These are phyloP conservation scores for Bipolaris oryzae DNA, from an alignment of 2,329 filamentous ascomycete genomes.

Conservation along the genomic window DNA sequence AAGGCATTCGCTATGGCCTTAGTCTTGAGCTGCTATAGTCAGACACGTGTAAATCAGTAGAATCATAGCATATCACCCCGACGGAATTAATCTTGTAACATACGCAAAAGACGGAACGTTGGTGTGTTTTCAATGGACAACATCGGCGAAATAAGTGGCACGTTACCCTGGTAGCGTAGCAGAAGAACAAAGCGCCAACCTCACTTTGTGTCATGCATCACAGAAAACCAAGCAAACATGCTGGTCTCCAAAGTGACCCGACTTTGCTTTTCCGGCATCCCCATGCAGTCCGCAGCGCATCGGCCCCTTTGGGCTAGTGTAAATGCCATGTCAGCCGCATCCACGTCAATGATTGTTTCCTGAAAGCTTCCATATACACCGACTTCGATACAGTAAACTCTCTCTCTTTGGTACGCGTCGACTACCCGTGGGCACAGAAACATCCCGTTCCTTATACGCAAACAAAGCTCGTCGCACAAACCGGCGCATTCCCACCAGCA, in stretches of 20 bases:
- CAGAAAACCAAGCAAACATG: conserved; percentile 13
- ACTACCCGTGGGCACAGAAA: background rate
- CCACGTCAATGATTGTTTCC: conserved; percentile 3
- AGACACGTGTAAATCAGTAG: conserved; percentile 11
- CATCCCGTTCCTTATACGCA: background rate
- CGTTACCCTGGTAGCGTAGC: conserved; percentile 10
- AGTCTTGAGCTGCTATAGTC: background rate
- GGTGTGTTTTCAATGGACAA: conserved; percentile 6
- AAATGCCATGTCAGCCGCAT: conserved; percentile 14
- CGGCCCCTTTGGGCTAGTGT: conserved; percentile 11
- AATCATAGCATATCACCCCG: conserved; percentile 6
- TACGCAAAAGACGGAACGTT: conserved; percentile 3
- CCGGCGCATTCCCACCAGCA: conserved; percentile 2
- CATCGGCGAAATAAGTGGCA: conserved; percentile 10
- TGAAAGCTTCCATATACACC: conserved; percentile 5
- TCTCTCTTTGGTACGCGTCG: background rate
- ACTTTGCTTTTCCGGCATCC: conserved; percentile 19
- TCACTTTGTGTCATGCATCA: conserved; percentile 9
- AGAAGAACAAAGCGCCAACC: conserved; percentile 8
- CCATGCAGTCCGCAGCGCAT: conserved; percentile 6
- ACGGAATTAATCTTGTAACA: background rate
- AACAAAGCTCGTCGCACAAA: conserved; percentile 4
- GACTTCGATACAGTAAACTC: background rate
- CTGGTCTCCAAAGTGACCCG: conserved; percentile 2
- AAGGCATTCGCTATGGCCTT: background rate